Evolutionary conservation across 768 basidiomycete species (phyloP), one percentile per base, ranked within the genome.

Genomic region (Naganishia antarctica): DNA sequence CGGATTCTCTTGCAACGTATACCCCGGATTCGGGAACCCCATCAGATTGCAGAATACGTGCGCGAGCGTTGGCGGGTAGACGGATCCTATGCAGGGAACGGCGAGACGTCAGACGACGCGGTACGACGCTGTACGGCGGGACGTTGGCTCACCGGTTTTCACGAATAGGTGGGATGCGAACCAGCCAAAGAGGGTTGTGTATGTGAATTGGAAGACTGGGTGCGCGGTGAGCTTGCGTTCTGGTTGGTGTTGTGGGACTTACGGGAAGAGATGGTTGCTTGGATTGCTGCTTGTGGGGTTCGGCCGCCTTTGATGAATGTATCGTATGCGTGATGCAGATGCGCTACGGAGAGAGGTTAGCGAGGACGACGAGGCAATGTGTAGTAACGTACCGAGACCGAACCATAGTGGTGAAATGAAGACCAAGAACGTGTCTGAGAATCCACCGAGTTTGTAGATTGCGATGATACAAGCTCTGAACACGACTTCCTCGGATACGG

Each of bases 31-130:
- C 2, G 94, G 96, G 29, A 97, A 71, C 0, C 93, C 93, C 90
- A 97, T 93, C 53, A 88, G 75, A 73, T 99, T 99, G 81, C 96
- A 98, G 73, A 91, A 94, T 0, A 88, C 79, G 73, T 99, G 96
- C 0, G 91, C 85, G 9, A 83, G 77, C 61, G 92, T 82, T 1
- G 92, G 81, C 0, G 91, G 87, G 31, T 87, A 76, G 64, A 97
- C 78, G 4, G 91, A 92, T 16, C 75, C 77, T 79, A 66, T 5
- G 2, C 11, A 44, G 23, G 23, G 37, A 32, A 6, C n/a, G n/a
- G n/a, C n/a, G n/a, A n/a, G n/a, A n/a, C n/a, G n/a, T n/a, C n/a
- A n/a, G n/a, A n/a, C n/a, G n/a, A n/a, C n/a, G n/a, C n/a, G n/a
- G n/a, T n/a, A n/a, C n/a, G n/a, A n/a, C n/a, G n/a, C n/a, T 37